Evolutionary conservation across 805 yeast genomes (phyloP), one percentile per base, ranked within the genome.

Genomic region (Myxozyma vanderwaltii): DNA sequence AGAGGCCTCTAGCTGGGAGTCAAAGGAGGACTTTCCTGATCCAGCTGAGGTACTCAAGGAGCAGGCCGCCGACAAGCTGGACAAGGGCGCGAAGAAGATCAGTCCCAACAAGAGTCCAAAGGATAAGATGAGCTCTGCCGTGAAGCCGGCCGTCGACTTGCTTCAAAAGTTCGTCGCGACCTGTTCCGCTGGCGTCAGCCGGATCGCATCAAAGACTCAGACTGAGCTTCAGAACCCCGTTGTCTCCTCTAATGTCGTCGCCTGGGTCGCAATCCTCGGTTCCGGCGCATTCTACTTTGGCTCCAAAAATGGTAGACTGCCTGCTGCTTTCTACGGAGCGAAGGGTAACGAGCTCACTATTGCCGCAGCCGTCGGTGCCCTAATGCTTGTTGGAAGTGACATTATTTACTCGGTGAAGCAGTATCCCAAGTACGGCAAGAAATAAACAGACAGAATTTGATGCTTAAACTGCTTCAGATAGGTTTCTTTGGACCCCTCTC

Each of bases 381-480:
- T 39, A 2, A 59, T 56, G 4, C 41, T 45, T 23, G 41, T 57
- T 15, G 56, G 44, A n/a, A 48, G 39, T n/a, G 58, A 58, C 17
- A 48, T 40, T 27, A 13, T 39, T 33, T 35, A 41, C 13, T 54
- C 62, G 41, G 17, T n/a, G 31, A 39, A 29, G 52, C 27, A 38
- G 24, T 51, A 45, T 21, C 45, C 52, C 19, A 56, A 56, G 52
- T 48, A 50, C 58, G 35, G 31, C 29, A 44, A 46, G 50, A 36
- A 39, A 38, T 54, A 27, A 21, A 23, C 29, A 41, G 10, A 23
- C 29, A 41, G 21, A 8, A 5, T 44, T 24, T 27, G 15, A n/a
- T 26, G 4, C 6, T 13, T 35, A 44, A 5, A 7, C 15, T 33
- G 27, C 19, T 6, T 12, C 19, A n/a, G n/a, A n/a, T 29, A 12